Evolutionary conservation across 352 stramenopile genomes (phyloP), one percentile per base, ranked within the genome.

Genomic region (Phytophthora tubulina): DNA sequence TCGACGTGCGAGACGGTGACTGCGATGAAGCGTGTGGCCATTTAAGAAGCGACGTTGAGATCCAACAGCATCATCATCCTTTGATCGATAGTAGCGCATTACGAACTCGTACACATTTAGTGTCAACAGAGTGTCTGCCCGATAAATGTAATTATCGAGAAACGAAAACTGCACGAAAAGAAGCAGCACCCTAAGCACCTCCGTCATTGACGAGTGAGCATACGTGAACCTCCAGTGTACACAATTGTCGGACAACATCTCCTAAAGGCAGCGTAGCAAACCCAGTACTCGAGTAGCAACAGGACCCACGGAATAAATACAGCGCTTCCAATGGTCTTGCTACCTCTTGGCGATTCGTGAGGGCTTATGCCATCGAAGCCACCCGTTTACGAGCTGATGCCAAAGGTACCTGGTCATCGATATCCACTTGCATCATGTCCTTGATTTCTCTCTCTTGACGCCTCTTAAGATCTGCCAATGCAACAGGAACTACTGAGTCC

Each of bases 321-420:
- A 41, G 10, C 10, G 35, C 35, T 41, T 7, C 35, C 10, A 60
- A 13, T 39, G 38, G 53, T 2, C 53, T 36, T 11, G 36, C 36
- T 9, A 63, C 46, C 32, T 63, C 56, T 6, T 53, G 56, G 9
- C 39, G 42, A 27, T 55, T 64, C 1, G 56, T 64, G 8, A 55
- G 3, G 13, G 56, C 14, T 31, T 54, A 55, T 5, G 21, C 44
- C 32, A 64, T 42, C 7, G 56, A 64, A 6, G 44, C 56, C 0
- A 55, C 44, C 1, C 56, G 56, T 32, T 53, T 48, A 3, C 44
- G 42, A 6, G 30, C 44, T 15, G 32, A 5, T 17, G 42, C 35
- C 0, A 21, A 3, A 44, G 4, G 36, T 10, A 31, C 7, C 38
- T n/a, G 11, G 13, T 4, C 32, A n/a, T 48, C 49, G 39, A 11